Evolutionary conservation across 306 rosid species (phyloP).

Genomic region (Citrullus amarus): DNA sequence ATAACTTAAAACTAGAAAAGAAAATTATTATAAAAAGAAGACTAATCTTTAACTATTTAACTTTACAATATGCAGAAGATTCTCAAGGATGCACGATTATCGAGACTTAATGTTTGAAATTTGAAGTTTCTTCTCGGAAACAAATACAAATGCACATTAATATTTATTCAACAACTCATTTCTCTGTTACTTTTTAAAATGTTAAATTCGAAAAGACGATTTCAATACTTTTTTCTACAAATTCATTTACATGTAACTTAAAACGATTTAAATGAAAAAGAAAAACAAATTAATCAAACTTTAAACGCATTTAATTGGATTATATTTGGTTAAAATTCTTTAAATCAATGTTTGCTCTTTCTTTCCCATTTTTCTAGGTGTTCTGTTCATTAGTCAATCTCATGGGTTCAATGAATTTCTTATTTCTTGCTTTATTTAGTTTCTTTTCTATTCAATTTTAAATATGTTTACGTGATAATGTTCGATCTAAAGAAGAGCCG

Average conservation of each 20-base stretch:
- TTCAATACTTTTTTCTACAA: neutral
- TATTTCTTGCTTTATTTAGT: neutral
- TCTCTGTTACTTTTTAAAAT: neutral
- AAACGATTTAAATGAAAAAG: no score
- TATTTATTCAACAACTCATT: neutral
- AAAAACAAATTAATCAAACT: neutral
- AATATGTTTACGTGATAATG: neutral
- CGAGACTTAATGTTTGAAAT: neutral
- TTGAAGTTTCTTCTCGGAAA: neutral
- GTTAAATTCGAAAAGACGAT: no score
- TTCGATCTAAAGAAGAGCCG: neutral
- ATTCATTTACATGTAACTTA: no score
- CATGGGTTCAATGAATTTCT: neutral
- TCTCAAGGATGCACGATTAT: neutral
- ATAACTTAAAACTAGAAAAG: no score
- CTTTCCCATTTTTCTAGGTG: neutral
- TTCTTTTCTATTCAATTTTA: neutral
- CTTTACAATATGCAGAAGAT: neutral
- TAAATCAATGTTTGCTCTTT: neutral
- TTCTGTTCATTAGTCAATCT: neutral
- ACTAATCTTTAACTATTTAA: neutral
- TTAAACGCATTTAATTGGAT: neutral
- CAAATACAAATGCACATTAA: neutral
- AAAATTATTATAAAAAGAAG: no score
- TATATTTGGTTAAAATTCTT: neutral